A percentile compares a stretch with the other conserved stretches of the same genome.
Conservation (phyloP, 768 basidiomycete species). For the Peribolospora kevripleyi region DNA sequence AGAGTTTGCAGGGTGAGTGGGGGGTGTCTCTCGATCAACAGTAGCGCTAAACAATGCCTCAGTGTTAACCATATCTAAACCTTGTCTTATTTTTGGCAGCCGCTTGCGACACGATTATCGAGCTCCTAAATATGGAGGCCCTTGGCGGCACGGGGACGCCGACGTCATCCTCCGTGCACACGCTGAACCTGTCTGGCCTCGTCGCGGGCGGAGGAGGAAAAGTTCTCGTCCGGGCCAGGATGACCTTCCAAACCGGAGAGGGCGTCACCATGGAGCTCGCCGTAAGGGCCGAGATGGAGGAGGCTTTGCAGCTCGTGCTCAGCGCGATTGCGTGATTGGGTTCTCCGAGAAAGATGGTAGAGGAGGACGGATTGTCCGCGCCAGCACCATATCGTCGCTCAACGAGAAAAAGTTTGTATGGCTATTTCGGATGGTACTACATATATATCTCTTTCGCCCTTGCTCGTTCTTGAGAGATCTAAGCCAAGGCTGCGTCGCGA, state of each 20-base stretch:
- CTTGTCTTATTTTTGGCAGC: constrained; percentile 25
- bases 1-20: constrained; percentile 66
- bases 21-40: not conserved
- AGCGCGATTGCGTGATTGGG: constrained; percentile 39
- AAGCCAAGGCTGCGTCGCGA: too few species aligned
- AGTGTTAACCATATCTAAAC: too few species aligned
- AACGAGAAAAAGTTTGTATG: too few species aligned
- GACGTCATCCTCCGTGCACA: constrained; percentile 63
- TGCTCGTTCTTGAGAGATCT: too few species aligned
- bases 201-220: constrained; percentile 87
- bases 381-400: too few species aligned
- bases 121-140: constrained; percentile 90
- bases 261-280: constrained; percentile 81
- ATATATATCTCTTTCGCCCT: too few species aligned
- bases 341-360: not conserved
- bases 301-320: constrained; percentile 63
- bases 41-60: too few species aligned
- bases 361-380: not conserved
- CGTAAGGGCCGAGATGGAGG: constrained; percentile 75
- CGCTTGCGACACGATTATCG: constrained; percentile 85
- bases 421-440: too few species aligned
- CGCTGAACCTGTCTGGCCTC: constrained; percentile 74
- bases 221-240: constrained; percentile 74
- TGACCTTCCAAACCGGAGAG: constrained; percentile 72
- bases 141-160: constrained; percentile 74